phyloP scores from a whole-genome alignment of 148 eudicot species.

The Drosera capensis region DNA sequence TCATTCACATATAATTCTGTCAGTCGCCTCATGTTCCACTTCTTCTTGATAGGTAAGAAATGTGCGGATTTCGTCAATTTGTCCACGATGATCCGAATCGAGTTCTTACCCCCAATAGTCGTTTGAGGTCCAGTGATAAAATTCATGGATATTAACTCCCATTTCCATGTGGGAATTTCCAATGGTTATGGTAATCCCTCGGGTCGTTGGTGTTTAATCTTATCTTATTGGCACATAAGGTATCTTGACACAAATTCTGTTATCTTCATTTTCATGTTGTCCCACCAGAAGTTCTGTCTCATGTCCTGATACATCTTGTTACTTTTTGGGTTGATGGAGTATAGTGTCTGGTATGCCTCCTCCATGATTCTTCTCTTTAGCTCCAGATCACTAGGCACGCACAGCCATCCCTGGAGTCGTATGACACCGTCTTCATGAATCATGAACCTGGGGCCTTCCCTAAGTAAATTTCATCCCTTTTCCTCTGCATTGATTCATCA shows the following conservation, averaged over 20 bases:
- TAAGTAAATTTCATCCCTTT: too few relatives aligned
- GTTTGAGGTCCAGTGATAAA: not conserved
- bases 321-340: too few relatives aligned
- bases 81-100: not conserved
- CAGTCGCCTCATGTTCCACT: not conserved
- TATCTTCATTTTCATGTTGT: not conserved
- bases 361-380: not conserved
- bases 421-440: too few relatives aligned
- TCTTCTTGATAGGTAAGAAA: not conserved
- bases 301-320: not conserved
- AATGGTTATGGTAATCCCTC: not conserved
- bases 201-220: not conserved
- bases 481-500: too few relatives aligned
- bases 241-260: not conserved
- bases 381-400: too few relatives aligned
- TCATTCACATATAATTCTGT: not conserved
- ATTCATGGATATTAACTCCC: not conserved
- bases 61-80: not conserved
- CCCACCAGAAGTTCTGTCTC: not conserved
- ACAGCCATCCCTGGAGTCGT: too few relatives aligned
- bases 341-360: not conserved
- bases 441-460: too few relatives aligned
- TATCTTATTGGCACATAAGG: constrained; percentile 1
- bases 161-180: not conserved
- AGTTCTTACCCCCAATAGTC: not conserved